Conservation (phyloP, 768 basidiomycete species). For the Psilocybe cubensis region DNA sequence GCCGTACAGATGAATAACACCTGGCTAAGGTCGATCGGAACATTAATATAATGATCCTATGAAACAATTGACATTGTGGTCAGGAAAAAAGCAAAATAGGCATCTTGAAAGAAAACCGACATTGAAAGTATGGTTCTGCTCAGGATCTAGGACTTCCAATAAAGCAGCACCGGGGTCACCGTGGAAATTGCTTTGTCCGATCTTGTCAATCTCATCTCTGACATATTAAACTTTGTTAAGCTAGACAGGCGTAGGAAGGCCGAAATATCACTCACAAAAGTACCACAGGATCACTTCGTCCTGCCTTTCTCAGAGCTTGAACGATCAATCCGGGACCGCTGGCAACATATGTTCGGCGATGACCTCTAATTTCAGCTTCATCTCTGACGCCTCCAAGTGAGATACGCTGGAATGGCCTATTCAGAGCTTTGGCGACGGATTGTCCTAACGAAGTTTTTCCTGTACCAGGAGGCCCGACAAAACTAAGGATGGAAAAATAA, state of each 20-base stretch:
- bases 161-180: conserved; percentile 92
- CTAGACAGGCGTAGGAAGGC: conserved; percentile 18
- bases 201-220: conserved; percentile 91
- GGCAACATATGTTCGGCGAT: conserved; percentile 86
- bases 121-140: conserved; percentile 86
- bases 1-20: conserved; percentile 94
- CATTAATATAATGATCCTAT: conserved; percentile 91
- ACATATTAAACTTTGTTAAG: not conserved
- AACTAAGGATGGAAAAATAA: conserved; percentile 41
- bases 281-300: conserved; percentile 78
- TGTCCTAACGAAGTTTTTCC: conserved; percentile 93
- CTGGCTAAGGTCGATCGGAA: conserved; percentile 86
- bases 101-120: conserved; percentile 37
- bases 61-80: not conserved
- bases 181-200: conserved; percentile 85
- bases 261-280: conserved; percentile 55
- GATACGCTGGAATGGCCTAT: conserved; percentile 89
- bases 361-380: conserved; percentile 70
- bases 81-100: not conserved
- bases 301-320: conserved; percentile 85
- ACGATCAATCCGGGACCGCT: conserved; percentile 85
- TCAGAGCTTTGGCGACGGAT: conserved; percentile 82
- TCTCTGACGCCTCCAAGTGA: conserved; percentile 92
- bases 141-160: conserved; percentile 92
- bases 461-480: conserved; percentile 89